Evolutionary conservation across 2,329 filamentous ascomycete genomes (phyloP).

Genomic region (Fusarium dimerum): DNA sequence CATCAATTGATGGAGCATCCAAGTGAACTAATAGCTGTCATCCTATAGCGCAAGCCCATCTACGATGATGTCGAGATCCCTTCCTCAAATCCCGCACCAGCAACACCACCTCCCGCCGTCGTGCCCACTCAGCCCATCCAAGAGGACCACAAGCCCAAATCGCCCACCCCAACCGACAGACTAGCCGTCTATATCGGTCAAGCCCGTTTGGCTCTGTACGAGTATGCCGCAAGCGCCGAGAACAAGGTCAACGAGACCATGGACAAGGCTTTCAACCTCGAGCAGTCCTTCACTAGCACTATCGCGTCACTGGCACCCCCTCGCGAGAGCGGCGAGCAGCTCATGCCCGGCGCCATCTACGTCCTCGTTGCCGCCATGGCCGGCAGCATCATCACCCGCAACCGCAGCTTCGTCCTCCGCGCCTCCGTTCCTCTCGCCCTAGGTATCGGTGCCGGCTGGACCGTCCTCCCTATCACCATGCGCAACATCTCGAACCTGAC

Average conservation of each 20-base stretch:
- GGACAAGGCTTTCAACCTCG: constrained; percentile 78
- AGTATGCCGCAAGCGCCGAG: constrained; percentile 73
- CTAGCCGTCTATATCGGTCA: constrained; percentile 80
- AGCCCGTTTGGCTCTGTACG: constrained; percentile 78
- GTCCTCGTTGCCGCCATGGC: constrained; percentile 94
- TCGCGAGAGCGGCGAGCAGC: constrained; percentile 80
- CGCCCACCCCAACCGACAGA: constrained; percentile 84
- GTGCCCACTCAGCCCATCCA: constrained; percentile 34
- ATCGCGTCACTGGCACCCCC: constrained; percentile 85
- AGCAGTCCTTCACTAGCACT: constrained; percentile 87
- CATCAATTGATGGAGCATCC: neutral
- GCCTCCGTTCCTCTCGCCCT: constrained; percentile 75
- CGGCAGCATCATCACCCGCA: constrained; percentile 85
- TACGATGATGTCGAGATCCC: constrained; percentile 69
- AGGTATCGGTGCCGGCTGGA: constrained; percentile 80
- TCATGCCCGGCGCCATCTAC: constrained; percentile 89
- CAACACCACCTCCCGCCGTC: constrained; percentile 31
- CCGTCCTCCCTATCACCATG: constrained; percentile 86
- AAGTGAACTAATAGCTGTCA: constrained; percentile 4
- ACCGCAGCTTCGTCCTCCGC: constrained; percentile 82
- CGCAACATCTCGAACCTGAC: constrained; percentile 81
- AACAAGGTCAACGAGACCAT: constrained; percentile 81
- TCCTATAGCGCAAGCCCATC: constrained; percentile 64
- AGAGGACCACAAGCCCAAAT: constrained; percentile 38
- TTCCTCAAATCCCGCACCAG: constrained; percentile 34